Evolutionary conservation across 306 rosid species (phyloP), one percentile per base, ranked within the genome.

Genomic region (Vigna hirtella): DNA sequence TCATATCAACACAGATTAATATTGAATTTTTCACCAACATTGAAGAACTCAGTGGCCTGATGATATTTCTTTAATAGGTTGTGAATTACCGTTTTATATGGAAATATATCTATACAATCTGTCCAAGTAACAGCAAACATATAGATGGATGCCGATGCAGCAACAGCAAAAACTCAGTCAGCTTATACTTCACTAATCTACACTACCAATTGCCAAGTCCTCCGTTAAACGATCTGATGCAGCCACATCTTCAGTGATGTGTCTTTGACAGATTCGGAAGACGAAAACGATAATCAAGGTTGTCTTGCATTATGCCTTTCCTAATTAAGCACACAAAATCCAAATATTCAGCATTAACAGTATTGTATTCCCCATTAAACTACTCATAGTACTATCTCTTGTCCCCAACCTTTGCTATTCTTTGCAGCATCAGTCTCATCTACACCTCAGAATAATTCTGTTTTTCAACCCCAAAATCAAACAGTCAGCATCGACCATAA

Each of bases 361-460:
- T 4, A 47, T 61, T 42, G 12, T 9, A 42, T 42, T 59, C 61
- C 55, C 67, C 28, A 24, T 24, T 24, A 24, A 24, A 56, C 64
- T 49, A 50, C 12, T 9, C 26, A 30, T n/a, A 48, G n/a, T 49
- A 42, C 12, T 42, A 47, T 68, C 28, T 67, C 13, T 70, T 34
- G 1, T 47, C 40, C 1, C 34, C 4, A 13, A 61, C 8, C 9
- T 58, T 13, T 30, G 43, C 43, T 45, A 12, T 45, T 45, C 50
- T 45, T 12, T 12, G 8, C 56, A 34, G 69, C 26, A 63, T 36
- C 81, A 9, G 7, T 43, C 59, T 14, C 72, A 47, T 36, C 74
- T 76, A 76, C 52, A 51, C 42, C 80, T 40, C 83, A 38, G 72
- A 9, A 36, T 17, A 32, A 42, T 79, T 51, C 84, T 83, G 81